Conservation (phyloP, 2,329 filamentous ascomycete species). For the Fusarium compactum region DNA sequence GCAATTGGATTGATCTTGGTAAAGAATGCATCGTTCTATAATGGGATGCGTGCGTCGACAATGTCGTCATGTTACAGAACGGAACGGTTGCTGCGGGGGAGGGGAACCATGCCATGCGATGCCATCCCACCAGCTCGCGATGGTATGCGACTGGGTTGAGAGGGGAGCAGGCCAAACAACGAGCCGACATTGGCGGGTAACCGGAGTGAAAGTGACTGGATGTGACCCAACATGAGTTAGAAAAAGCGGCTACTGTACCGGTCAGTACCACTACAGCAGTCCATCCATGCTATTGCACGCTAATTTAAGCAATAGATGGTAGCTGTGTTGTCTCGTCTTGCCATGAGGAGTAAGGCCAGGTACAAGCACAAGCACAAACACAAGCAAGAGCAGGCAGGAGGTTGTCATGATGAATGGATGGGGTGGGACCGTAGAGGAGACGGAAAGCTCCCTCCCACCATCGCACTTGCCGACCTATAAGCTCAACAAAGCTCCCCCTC, state of each 20-base stretch:
- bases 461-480: conserved; percentile 12
- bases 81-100: conserved; percentile 33
- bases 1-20: background rate
- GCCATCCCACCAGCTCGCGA: conserved; percentile 1
- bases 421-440: conserved; percentile 15
- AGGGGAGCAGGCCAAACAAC: conserved; percentile 4
- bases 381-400: background rate
- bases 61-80: conserved; percentile 46
- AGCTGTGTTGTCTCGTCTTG: conserved; percentile 5
- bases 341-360: background rate
- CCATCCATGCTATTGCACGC: background rate
- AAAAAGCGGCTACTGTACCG: conserved; percentile 10
- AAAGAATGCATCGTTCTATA: conserved; percentile 8
- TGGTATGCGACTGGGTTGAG: conserved; percentile 25
- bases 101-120: conserved; percentile 30
- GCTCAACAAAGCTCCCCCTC: conserved; percentile 22
- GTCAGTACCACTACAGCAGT: background rate
- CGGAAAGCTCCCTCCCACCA: conserved; percentile 29
- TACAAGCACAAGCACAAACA: background rate
- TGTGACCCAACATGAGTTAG: conserved; percentile 13
- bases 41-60: conserved; percentile 33
- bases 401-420: conserved; percentile 37
- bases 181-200: conserved; percentile 27
- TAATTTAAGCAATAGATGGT: conserved; percentile 11
- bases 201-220: conserved; percentile 14